Conservation (phyloP, 345 rosid species). For the Aquilaria yunnanensis region DNA sequence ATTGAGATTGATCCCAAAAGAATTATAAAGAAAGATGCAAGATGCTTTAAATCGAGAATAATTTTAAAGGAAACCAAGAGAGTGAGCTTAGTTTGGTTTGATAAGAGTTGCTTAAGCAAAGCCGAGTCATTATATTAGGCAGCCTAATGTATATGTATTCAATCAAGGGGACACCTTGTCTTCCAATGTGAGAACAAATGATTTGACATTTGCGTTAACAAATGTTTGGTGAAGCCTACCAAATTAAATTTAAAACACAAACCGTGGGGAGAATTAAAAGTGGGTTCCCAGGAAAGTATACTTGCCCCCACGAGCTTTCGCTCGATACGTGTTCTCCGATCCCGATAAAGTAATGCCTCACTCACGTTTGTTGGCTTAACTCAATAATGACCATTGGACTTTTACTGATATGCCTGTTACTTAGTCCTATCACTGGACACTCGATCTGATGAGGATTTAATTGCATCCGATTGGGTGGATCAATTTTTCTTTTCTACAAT, state of each 20-base stretch:
- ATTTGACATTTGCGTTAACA: conserved; percentile 22
- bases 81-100: conserved; percentile 6
- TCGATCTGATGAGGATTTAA: too few species aligned
- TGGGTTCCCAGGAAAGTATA: conserved; percentile 23
- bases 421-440: too few species aligned
- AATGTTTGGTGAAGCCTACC: conserved; percentile 59
- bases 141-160: conserved; percentile 49
- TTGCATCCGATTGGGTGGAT: too few species aligned
- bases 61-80: too few species aligned
- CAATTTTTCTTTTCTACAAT: too few species aligned
- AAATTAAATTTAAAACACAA: conserved; percentile 20
- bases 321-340: conserved; percentile 16
- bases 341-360: background rate
- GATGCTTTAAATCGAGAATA: too few species aligned
- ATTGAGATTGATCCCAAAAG: too few species aligned
- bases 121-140: conserved; percentile 14
- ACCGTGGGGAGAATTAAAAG: conserved; percentile 15
- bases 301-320: conserved; percentile 17
- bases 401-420: too few species aligned
- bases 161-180: conserved; percentile 75
- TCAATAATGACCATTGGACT: too few species aligned
- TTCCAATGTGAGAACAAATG: conserved; percentile 31
- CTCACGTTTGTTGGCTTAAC: too few species aligned
- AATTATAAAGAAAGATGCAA: too few species aligned
- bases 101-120: conserved; percentile 16